Conservation (phyloP, 148 eudicot genomes). For the Heliamphora exappendiculata region DNA sequence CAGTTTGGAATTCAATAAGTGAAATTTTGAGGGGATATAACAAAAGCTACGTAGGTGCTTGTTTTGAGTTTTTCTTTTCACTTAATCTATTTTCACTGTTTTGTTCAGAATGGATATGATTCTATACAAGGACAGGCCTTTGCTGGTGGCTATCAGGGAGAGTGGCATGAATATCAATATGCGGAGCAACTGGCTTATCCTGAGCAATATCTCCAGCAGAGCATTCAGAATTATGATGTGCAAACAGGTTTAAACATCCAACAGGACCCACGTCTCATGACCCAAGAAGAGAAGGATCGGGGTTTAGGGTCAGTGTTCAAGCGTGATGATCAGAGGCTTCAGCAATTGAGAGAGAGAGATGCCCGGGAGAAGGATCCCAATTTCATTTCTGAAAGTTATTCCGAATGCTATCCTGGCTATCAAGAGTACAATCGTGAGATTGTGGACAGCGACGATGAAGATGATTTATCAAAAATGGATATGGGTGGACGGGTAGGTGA, state of each 20-base stretch:
- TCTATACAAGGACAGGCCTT: constrained; percentile 65
- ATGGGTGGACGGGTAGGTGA: constrained; percentile 96
- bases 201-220: constrained; percentile 83
- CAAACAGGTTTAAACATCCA: constrained; percentile 39
- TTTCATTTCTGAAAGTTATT: constrained; percentile 95
- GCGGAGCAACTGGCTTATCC: constrained; percentile 80
- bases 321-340: constrained; percentile 89
- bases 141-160: constrained; percentile 61
- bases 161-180: constrained; percentile 94
- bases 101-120: constrained; percentile 78
- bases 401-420: constrained; percentile 98
- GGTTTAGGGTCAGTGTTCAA: constrained; percentile 96
- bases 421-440: constrained; percentile 93
- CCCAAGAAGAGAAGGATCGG: constrained; percentile 96
- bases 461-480: constrained; percentile 92
- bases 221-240: constrained; percentile 56
- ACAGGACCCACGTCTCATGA: constrained; percentile 86
- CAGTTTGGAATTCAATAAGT: not conserved
- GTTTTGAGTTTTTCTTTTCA: constrained; percentile 1
- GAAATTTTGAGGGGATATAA: not conserved
- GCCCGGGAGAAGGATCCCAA: constrained; percentile 97
- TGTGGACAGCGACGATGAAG: constrained; percentile 95
- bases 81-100: constrained; percentile 4
- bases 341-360: constrained; percentile 85
- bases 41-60: not conserved